Evolutionary conservation across 192 early-diverging fungal species (phyloP).

Genomic region (Lunasporangiospora selenospora): DNA sequence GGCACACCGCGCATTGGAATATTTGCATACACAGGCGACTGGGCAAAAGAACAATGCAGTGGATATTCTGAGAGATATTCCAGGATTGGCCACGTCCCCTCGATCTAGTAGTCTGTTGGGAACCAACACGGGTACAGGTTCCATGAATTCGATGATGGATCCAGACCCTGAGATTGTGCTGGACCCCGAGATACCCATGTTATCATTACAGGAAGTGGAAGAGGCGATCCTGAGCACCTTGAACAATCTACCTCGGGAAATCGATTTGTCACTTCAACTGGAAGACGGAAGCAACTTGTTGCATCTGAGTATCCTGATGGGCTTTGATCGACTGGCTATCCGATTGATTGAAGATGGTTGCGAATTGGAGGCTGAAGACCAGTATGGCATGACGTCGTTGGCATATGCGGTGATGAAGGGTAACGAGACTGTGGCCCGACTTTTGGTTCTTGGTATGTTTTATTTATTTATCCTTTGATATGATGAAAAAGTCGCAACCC

Average conservation of each 20-base stretch:
- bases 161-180: too few species aligned
- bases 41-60: conserved; percentile 22
- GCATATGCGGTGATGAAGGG: conserved; percentile 34
- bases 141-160: too few species aligned
- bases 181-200: neutral
- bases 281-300: conserved; percentile 40
- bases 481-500: too few species aligned
- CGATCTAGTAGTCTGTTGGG: conserved; percentile 3
- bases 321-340: conserved; percentile 4
- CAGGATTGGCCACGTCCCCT: conserved; percentile 20
- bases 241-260: conserved; percentile 4
- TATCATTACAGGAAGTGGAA: conserved; percentile 22
- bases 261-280: conserved; percentile 42
- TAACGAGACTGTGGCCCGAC: conserved; percentile 24
- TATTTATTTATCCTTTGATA: too few species aligned
- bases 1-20: conserved; percentile 39
- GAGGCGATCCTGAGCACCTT: conserved; percentile 23
- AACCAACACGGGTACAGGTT: too few species aligned
- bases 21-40: conserved; percentile 29
- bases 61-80: conserved; percentile 32
- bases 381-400: conserved; percentile 25
- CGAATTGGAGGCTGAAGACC: conserved; percentile 29
- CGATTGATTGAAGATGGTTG: conserved; percentile 37
- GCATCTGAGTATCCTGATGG: conserved; percentile 26
- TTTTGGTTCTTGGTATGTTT: conserved; percentile 28